Evolutionary conservation across 495 filamentous ascomycete genomes (phyloP).

Genomic region (Alectoria sarmentosa): DNA sequence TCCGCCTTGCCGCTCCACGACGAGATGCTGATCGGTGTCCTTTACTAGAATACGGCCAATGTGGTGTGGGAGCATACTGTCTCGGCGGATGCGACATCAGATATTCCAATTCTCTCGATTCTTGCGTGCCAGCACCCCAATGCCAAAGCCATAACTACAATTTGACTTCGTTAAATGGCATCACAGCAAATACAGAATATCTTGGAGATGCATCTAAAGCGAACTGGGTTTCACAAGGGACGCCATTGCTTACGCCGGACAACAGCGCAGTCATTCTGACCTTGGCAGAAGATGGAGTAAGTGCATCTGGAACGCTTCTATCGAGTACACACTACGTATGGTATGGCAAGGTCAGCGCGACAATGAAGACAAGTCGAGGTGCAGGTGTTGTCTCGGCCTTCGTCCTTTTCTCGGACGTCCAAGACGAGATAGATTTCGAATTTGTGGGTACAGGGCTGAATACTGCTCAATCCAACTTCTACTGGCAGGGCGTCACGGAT

Average conservation of each 20-base stretch:
- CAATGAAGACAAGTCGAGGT: conserved; percentile 77
- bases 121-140: conserved; percentile 78
- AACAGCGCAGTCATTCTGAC: conserved; percentile 63
- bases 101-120: conserved; percentile 69
- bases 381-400: conserved; percentile 90
- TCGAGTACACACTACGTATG: conserved; percentile 87
- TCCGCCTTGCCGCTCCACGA: background rate
- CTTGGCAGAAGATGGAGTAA: conserved; percentile 72
- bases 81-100: conserved; percentile 90
- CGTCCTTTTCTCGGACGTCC: conserved; percentile 87
- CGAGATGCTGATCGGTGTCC: conserved; percentile 12
- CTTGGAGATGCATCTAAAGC: conserved; percentile 69
- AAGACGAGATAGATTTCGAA: conserved; percentile 98
- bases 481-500: conserved; percentile 88
- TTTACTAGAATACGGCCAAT: conserved; percentile 78
- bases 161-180: conserved; percentile 60
- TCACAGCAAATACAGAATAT: conserved; percentile 66
- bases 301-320: conserved; percentile 62
- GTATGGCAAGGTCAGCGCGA: conserved; percentile 90
- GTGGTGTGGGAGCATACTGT: conserved; percentile 89
- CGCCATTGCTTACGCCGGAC: conserved; percentile 52
- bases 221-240: conserved; percentile 86
- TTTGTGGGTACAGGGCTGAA: conserved; percentile 76
- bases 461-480: conserved; percentile 87
- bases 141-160: conserved; percentile 69